Conservation (phyloP, 192 early-diverging fungal species). For the Thamnidium elegans region DNA sequence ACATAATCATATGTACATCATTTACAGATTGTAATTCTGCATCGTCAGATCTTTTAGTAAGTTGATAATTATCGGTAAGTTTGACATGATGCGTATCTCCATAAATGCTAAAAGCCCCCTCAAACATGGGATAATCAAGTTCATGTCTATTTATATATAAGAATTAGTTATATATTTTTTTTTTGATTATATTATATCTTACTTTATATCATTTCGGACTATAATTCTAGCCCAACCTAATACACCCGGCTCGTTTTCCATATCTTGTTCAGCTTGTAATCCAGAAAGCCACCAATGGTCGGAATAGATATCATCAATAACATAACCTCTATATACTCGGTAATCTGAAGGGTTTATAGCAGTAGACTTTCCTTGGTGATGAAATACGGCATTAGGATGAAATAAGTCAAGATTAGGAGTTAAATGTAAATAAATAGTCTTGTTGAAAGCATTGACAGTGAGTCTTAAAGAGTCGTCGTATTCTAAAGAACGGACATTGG, state of each 20-base stretch:
- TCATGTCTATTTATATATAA: slow-evolving; percentile 8
- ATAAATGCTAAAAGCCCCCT: slow-evolving; percentile 54
- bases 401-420: slow-evolving; percentile 71
- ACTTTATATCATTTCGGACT: slow-evolving; percentile 40
- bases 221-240: slow-evolving; percentile 56
- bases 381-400: slow-evolving; percentile 57
- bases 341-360: slow-evolving; percentile 31
- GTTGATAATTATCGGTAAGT: slow-evolving; percentile 48
- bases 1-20: slow-evolving; percentile 50
- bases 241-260: slow-evolving; percentile 44
- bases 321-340: slow-evolving; percentile 56
- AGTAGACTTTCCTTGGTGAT: slow-evolving; percentile 27
- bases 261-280: slow-evolving; percentile 32
- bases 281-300: slow-evolving; percentile 23
- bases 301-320: slow-evolving; percentile 26
- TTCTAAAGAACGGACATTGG: slow-evolving; percentile 17
- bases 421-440: slow-evolving; percentile 65
- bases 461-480: slow-evolving; percentile 27
- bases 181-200: slow-evolving; percentile 17
- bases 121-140: slow-evolving; percentile 42
- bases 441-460: slow-evolving; percentile 51
- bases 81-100: slow-evolving; percentile 60
- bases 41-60: slow-evolving; percentile 54
- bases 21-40: slow-evolving; percentile 37
- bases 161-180: neutral